Conservation (phyloP, 176 grass and related monocot species). For the Aegilops speltoides region DNA sequence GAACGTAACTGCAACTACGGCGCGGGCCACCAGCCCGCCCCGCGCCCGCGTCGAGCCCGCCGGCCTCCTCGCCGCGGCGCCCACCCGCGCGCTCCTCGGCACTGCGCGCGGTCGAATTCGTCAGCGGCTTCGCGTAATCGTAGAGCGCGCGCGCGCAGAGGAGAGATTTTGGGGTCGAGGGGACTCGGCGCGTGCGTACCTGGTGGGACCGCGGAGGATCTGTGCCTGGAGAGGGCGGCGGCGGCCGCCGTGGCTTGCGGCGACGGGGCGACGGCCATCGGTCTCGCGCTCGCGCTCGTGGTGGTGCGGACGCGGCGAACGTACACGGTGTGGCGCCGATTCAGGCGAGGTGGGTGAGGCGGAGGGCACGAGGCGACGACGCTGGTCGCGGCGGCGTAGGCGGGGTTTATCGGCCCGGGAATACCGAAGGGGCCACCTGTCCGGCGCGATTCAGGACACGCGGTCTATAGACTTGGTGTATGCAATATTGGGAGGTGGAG, state of each 20-base stretch:
- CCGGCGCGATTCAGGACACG: not conserved
- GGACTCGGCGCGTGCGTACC: not conserved
- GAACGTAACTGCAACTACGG: conserved; percentile 37
- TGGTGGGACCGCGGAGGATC: conserved; percentile 22
- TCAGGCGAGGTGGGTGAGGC: conserved; percentile 7
- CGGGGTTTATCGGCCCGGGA: not conserved
- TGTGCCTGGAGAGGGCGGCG: conserved; percentile 4
- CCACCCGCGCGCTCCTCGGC: conserved; percentile 26
- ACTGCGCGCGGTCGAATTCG: not conserved
- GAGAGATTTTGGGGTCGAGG: not conserved
- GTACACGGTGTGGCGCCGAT: too few relatives aligned
- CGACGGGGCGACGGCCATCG: conserved; percentile 35
- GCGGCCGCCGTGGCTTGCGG: conserved; percentile 19
- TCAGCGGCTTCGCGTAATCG: not conserved
- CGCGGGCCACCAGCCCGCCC: conserved; percentile 31
- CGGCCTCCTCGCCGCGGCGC: conserved; percentile 5
- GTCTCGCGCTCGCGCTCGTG: not conserved
- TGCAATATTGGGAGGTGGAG: not conserved
- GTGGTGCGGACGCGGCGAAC: not conserved
- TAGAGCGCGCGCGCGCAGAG: not conserved
- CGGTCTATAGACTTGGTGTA: not conserved
- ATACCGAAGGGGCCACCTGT: not conserved
- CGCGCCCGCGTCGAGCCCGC: not conserved
- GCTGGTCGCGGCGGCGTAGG: not conserved
- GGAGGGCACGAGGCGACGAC: conserved; percentile 22